Conservation (phyloP, 2,329 filamentous ascomycete genomes). For the Cordyceps cateniannulata region DNA sequence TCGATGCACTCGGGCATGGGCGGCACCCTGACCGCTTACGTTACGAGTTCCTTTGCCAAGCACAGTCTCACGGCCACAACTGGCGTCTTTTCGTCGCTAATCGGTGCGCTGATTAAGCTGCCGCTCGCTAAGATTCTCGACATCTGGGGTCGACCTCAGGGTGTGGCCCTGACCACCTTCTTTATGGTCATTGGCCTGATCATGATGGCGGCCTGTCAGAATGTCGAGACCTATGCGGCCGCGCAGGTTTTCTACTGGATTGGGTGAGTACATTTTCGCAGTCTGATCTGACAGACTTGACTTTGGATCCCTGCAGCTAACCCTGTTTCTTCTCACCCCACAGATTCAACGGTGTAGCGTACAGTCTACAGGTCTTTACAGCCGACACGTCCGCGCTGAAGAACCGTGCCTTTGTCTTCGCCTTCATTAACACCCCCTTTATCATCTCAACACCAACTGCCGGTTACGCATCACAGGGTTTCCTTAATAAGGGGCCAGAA, state of each 20-base stretch:
- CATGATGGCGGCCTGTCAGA: constrained; percentile 53
- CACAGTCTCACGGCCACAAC: constrained; percentile 45
- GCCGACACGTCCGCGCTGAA: constrained; percentile 56
- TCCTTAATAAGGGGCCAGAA: constrained; percentile 16
- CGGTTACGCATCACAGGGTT: constrained; percentile 17
- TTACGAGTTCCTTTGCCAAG: constrained; percentile 36
- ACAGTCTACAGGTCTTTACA: constrained; percentile 53
- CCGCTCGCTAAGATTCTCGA: constrained; percentile 57
- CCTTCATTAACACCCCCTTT: constrained; percentile 49
- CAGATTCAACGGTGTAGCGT: constrained; percentile 46
- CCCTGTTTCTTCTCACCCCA: background rate
- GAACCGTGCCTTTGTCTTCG: constrained; percentile 50
- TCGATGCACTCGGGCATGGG: constrained; percentile 25
- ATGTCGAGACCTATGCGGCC: constrained; percentile 37
- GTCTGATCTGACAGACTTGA: too few species aligned
- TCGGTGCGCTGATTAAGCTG: constrained; percentile 51
- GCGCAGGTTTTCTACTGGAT: constrained; percentile 56
- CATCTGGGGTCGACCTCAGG: constrained; percentile 55
- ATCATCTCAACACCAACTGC: constrained; percentile 30
- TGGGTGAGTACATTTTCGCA: constrained; percentile 33
- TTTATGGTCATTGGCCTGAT: constrained; percentile 43
- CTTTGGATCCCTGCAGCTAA: too few species aligned
- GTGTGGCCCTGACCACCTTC: constrained; percentile 43
- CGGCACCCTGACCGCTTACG: constrained; percentile 30
- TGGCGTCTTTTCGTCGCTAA: constrained; percentile 41